A percentile compares a stretch with the other conserved stretches of the same genome.
Conservation (phyloP, 164 flowering plant genomes). For the Aristolochia contorta region DNA sequence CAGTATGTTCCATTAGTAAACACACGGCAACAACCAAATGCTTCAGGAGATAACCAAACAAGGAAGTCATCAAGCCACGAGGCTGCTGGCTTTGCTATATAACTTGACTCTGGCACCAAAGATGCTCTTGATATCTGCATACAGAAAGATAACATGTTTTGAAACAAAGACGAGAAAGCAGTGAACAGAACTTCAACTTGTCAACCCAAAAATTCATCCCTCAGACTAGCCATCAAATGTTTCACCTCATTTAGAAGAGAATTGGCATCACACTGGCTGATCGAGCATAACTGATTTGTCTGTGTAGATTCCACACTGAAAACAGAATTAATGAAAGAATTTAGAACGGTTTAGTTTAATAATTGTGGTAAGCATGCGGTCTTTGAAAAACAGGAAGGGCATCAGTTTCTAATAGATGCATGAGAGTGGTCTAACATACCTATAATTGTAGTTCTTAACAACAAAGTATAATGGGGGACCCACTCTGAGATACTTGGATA, state of each 20-base stretch:
- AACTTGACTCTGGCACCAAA: slow-evolving; percentile 62
- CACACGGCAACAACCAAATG: slow-evolving; percentile 97
- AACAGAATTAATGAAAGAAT: slow-evolving; percentile 3
- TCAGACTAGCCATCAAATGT: background rate
- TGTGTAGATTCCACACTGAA: slow-evolving; percentile 78
- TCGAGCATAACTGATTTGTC: slow-evolving; percentile 89
- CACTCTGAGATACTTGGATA: slow-evolving; percentile 78
- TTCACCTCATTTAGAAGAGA: slow-evolving; percentile 91
- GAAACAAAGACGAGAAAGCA: background rate
- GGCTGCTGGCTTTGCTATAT: slow-evolving; percentile 98
- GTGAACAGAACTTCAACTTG: background rate
- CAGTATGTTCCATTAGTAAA: slow-evolving; percentile 87
- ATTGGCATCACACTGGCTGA: slow-evolving; percentile 81
- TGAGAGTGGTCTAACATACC: slow-evolving; percentile 31
- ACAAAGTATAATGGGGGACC: slow-evolving; percentile 97
- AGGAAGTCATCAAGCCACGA: slow-evolving; percentile 99
- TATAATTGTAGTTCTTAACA: slow-evolving; percentile 85
- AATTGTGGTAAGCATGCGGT: background rate
- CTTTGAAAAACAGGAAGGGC: background rate
- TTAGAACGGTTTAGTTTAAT: background rate
- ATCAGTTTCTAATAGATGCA: too few relatives aligned
- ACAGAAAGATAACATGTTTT: background rate
- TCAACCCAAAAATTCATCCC: background rate
- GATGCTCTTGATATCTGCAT: slow-evolving; percentile 83
- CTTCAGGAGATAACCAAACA: slow-evolving; percentile 98